Evolutionary conservation across 331 rosid genomes (phyloP).

Genomic region (Rhamnella rubrinervis): DNA sequence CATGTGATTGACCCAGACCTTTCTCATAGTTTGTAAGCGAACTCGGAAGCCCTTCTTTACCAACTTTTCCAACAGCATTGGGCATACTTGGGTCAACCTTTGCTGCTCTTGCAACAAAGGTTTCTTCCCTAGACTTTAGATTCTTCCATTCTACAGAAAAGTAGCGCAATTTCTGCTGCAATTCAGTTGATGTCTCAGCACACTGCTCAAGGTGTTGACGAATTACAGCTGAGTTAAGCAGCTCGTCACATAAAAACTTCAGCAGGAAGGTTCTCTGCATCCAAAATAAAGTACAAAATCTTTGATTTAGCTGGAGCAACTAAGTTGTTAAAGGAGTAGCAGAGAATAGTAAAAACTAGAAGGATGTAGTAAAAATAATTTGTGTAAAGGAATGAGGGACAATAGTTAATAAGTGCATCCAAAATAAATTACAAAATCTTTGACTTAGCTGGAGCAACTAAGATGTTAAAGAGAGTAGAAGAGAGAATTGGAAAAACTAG

Average conservation of each 20-base stretch:
- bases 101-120: conserved; percentile 68
- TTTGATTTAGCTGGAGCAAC: neutral
- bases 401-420: neutral
- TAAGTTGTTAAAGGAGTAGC: neutral
- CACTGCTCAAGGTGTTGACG: conserved; percentile 95
- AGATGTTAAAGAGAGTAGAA: neutral
- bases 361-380: neutral
- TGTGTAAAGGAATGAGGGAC: neutral
- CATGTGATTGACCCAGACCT: conserved; percentile 35
- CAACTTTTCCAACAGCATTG: conserved; percentile 44
- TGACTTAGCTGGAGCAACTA: neutral
- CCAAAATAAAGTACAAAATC: conserved; percentile 15
- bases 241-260: conserved; percentile 87
- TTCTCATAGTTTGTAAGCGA: conserved; percentile 43
- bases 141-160: conserved; percentile 74
- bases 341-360: neutral
- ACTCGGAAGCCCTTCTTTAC: conserved; percentile 47
- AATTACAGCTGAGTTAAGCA: conserved; percentile 68
- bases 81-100: conserved; percentile 46
- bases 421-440: conserved; percentile 11
- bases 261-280: conserved; percentile 83
- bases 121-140: conserved; percentile 81
- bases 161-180: conserved; percentile 84
- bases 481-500: neutral
- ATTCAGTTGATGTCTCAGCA: conserved; percentile 69